phyloP scores from a whole-genome alignment of 129 eudicot species.

The Lonicera japonica region DNA sequence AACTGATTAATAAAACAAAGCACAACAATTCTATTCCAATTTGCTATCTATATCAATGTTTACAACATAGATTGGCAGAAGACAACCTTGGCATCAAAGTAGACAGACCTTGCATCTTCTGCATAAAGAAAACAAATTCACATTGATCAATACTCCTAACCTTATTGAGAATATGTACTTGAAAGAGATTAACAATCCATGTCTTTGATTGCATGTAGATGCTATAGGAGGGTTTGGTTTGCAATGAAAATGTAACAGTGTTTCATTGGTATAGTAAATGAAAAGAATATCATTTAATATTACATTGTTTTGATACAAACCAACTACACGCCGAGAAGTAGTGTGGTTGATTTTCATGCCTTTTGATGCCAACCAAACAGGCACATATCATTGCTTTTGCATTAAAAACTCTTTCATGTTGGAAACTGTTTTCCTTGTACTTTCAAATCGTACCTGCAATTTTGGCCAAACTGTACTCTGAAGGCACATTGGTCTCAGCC shows the following conservation, averaged over 20 bases:
- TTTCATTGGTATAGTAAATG: too few species aligned
- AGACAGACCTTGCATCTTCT: constrained; percentile 74
- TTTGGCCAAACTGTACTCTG: constrained; percentile 30
- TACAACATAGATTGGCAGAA: constrained; percentile 55
- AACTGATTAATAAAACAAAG: too few species aligned
- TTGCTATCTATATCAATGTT: not conserved
- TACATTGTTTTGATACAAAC: not conserved
- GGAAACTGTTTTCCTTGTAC: too few species aligned
- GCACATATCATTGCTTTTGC: too few species aligned
- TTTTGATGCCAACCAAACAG: not conserved
- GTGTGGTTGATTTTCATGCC: too few species aligned
- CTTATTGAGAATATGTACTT: not conserved
- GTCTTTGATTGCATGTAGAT: too few species aligned
- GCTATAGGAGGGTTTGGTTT: too few species aligned
- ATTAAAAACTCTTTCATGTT: too few species aligned
- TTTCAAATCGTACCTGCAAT: constrained; percentile 58
- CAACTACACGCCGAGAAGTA: too few species aligned
- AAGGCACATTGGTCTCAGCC: constrained; percentile 67
- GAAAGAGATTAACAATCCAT: not conserved
- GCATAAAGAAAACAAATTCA: constrained; percentile 21
- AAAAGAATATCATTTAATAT: too few species aligned
- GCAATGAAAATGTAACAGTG: too few species aligned
- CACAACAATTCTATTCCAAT: too few species aligned
- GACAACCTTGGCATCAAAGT: constrained; percentile 50
- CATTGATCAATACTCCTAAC: not conserved